Conservation (phyloP, 306 rosid genomes). For the Corylus americana region DNA sequence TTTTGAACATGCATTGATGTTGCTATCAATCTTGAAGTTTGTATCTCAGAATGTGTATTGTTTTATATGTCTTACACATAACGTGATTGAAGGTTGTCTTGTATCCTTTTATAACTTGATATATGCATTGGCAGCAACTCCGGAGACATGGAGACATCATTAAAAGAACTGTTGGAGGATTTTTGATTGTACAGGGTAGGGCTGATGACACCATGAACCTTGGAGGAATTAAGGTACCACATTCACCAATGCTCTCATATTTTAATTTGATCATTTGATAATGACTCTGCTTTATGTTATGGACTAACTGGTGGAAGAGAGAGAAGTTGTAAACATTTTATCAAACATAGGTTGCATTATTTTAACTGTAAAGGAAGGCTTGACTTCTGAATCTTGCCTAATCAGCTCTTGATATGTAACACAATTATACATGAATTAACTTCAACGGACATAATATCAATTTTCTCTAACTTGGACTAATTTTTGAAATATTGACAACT, state of each 20-base stretch:
- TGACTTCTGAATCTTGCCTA: background rate
- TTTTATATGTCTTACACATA: background rate
- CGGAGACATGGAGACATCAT: conserved; percentile 90
- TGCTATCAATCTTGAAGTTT: background rate
- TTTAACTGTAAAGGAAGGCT: background rate
- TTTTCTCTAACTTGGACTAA: conserved; percentile 13
- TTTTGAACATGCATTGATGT: background rate
- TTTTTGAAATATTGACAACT: conserved; percentile 5
- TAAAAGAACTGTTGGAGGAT: conserved; percentile 70
- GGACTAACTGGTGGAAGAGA: background rate
- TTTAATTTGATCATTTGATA: background rate
- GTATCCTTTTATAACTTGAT: conserved; percentile 14
- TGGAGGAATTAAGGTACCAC: conserved; percentile 87
- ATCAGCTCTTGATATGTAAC: background rate
- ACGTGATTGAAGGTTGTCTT: background rate
- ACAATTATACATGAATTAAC: background rate
- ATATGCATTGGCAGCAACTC: conserved; percentile 49
- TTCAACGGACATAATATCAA: background rate
- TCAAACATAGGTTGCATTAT: background rate
- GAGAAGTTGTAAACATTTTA: background rate
- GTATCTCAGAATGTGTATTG: background rate
- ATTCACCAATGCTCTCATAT: background rate
- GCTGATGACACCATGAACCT: conserved; percentile 97
- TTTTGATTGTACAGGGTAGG: conserved; percentile 71
- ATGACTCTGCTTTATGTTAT: background rate